Evolutionary conservation across 495 filamentous ascomycete genomes (phyloP).

Genomic region (Penicillium steckii): DNA sequence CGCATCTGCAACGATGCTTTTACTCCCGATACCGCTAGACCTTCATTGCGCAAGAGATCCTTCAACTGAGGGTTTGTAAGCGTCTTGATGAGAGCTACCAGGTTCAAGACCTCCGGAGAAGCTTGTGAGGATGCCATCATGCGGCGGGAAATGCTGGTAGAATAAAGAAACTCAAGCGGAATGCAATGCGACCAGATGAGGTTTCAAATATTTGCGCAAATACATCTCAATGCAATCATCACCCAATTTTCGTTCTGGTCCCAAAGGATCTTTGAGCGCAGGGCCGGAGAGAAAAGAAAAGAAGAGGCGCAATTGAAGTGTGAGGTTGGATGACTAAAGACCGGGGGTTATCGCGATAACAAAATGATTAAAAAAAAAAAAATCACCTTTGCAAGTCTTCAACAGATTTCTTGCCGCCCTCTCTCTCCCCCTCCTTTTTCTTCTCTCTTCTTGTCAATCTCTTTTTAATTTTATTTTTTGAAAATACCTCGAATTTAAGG

Average conservation of each 20-base stretch:
- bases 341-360: conserved; percentile 23
- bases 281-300: background rate
- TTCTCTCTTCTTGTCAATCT: conserved; percentile 1
- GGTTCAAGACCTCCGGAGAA: conserved; percentile 32
- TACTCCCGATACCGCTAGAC: conserved; percentile 70
- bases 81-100: conserved; percentile 51
- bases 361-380: conserved; percentile 15
- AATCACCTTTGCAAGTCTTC: background rate
- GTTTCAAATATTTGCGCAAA: conserved; percentile 7
- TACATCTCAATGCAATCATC: conserved; percentile 22
- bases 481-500: background rate
- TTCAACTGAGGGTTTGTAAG: conserved; percentile 73
- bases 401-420: background rate
- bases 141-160: background rate
- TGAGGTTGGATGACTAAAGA: conserved; percentile 44
- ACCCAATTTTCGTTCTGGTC: background rate
- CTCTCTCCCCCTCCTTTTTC: background rate
- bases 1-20: conserved; percentile 77
- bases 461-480: background rate
- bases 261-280: background rate
- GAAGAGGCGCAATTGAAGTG: conserved; percentile 23
- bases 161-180: conserved; percentile 9
- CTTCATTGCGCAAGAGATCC: conserved; percentile 65
- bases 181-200: conserved; percentile 20
- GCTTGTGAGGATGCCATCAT: conserved; percentile 52